A percentile compares a stretch with the other conserved stretches of the same genome.
Evolutionary conservation across 2,329 filamentous ascomycete species (phyloP).

Genomic region (Septoria linicola): DNA sequence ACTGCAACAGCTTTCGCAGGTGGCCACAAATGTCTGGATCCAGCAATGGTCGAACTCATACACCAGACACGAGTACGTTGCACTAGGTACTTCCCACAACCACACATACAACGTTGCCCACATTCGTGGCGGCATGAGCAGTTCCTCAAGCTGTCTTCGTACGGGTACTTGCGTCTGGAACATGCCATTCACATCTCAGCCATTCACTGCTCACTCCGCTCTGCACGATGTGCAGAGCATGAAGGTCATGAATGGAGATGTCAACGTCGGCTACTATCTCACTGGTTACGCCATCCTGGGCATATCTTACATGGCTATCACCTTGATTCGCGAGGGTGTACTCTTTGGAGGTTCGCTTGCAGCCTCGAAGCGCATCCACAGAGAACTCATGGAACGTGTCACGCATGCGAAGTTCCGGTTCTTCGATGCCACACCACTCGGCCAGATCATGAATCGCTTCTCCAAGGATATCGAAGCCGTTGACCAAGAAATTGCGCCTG

Average conservation of each 20-base stretch:
- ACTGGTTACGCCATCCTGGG: slow-evolving; percentile 79
- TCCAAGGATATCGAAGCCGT: slow-evolving; percentile 95
- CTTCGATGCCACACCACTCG: slow-evolving; percentile 93
- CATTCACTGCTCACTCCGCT: slow-evolving; percentile 12
- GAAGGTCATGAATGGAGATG: slow-evolving; percentile 39
- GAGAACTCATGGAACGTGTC: slow-evolving; percentile 72
- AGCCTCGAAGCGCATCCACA: slow-evolving; percentile 82
- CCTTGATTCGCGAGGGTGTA: slow-evolving; percentile 78
- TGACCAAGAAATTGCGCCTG: slow-evolving; percentile 91
- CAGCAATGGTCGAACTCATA: slow-evolving; percentile 94
- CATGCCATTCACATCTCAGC: slow-evolving; percentile 34
- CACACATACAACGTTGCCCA: slow-evolving; percentile 43
- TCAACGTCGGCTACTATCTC: slow-evolving; percentile 83
- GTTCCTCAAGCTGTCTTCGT: slow-evolving; percentile 49
- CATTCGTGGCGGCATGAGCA: slow-evolving; percentile 42
- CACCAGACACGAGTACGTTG: slow-evolving; percentile 46
- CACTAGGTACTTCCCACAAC: slow-evolving; percentile 17
- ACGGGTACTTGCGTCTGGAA: slow-evolving; percentile 54
- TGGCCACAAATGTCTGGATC: slow-evolving; percentile 93
- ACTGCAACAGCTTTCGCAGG: slow-evolving; percentile 78
- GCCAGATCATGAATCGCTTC: slow-evolving; percentile 97
- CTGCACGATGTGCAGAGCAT: slow-evolving; percentile 24
- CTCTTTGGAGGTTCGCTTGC: slow-evolving; percentile 89
- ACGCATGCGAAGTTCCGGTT: slow-evolving; percentile 93
- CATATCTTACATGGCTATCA: slow-evolving; percentile 72